Percentiles rank a stretch among this genome's conserved stretches.
Conservation (phyloP, 768 basidiomycete genomes). For the Termitomyces bulborhizus region DNA sequence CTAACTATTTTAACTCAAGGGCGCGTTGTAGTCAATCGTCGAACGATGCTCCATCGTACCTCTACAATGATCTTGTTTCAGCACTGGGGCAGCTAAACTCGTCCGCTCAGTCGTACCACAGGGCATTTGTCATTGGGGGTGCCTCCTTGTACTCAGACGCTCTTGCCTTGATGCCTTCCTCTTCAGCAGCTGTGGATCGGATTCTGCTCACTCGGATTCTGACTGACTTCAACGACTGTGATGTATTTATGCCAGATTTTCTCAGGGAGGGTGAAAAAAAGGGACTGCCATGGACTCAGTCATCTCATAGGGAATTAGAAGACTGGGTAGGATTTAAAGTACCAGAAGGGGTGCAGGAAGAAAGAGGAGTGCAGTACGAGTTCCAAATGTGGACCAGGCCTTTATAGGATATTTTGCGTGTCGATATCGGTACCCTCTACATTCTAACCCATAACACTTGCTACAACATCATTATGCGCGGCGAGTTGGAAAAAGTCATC, state of each 20-base stretch:
- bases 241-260: conserved; percentile 83
- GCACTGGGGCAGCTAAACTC: conserved; percentile 28
- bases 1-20: not conserved
- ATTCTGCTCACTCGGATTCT: conserved; percentile 81
- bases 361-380: conserved; percentile 81
- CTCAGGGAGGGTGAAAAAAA: conserved; percentile 30
- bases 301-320: conserved; percentile 56
- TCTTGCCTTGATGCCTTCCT: conserved; percentile 35
- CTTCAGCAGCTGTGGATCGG: conserved; percentile 56
- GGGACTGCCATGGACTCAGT: conserved; percentile 43
- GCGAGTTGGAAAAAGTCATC: conserved; percentile 28
- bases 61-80: conserved; percentile 35
- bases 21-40: conserved; percentile 8
- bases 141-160: conserved; percentile 73
- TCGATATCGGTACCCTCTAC: not conserved
- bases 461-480: not conserved
- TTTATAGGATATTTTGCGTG: conserved; percentile 8
- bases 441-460: not conserved
- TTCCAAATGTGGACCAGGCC: conserved; percentile 91
- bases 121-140: conserved; percentile 89
- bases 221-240: conserved; percentile 76
- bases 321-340: conserved; percentile 82
- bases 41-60: conserved; percentile 22
- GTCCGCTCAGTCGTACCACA: conserved; percentile 33
- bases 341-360: conserved; percentile 67